phyloP scores from a whole-genome alignment of 352 stramenopile genomes.

The Phytophthora pisi region DNA sequence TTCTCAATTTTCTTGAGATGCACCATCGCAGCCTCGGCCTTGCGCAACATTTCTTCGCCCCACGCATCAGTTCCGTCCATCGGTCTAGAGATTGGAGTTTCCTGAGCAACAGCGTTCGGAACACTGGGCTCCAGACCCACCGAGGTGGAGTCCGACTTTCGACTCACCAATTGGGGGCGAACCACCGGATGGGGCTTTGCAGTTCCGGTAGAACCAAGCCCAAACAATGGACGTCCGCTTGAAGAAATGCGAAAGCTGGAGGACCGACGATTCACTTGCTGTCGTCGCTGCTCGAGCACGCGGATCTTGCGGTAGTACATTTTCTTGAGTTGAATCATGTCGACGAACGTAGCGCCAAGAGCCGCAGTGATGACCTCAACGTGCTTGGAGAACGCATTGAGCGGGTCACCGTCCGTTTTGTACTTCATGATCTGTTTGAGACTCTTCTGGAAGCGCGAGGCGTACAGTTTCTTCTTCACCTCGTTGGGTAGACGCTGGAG shows the following conservation, averaged over 20 bases:
- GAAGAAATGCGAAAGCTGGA: conserved; percentile 23
- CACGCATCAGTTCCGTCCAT: conserved; percentile 19
- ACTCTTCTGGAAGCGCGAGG: conserved; percentile 65
- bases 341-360: conserved; percentile 56
- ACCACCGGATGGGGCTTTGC: neutral
- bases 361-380: conserved; percentile 74
- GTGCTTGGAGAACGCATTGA: conserved; percentile 74
- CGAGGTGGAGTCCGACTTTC: conserved; percentile 5
- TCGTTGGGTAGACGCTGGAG: conserved; percentile 72
- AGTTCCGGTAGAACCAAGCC: neutral
- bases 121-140: neutral
- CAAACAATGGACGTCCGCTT: conserved; percentile 19
- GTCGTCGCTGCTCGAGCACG: conserved; percentile 23
- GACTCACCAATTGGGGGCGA: neutral
- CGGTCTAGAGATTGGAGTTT: neutral
- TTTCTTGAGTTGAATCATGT: conserved; percentile 65
- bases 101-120: neutral
- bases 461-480: conserved; percentile 78
- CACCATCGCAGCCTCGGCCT: conserved; percentile 48
- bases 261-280: conserved; percentile 18
- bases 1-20: conserved; percentile 54
- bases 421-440: conserved; percentile 83
- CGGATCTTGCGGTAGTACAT: conserved; percentile 45
- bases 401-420: conserved; percentile 70
- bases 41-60: conserved; percentile 49